Evolutionary conservation across 306 rosid genomes (phyloP).

Genomic region (Quillaja saponaria): DNA sequence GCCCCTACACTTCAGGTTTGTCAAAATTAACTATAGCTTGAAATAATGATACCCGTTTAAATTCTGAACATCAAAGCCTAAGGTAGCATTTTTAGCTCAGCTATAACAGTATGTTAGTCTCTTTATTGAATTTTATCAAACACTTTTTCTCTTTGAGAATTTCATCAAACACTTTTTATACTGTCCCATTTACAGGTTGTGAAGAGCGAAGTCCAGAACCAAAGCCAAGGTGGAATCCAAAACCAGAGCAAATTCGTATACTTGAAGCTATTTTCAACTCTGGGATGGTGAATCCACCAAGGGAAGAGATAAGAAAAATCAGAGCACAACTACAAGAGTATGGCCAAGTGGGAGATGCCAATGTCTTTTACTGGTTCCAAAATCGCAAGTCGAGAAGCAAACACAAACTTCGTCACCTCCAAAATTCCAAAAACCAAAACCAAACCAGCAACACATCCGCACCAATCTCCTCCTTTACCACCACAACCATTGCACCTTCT

Average conservation of each 20-base stretch:
- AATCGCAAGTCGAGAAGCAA: constrained; percentile 94
- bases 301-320: constrained; percentile 90
- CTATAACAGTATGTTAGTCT: not conserved
- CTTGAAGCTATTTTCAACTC: constrained; percentile 95
- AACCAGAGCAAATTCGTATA: constrained; percentile 86
- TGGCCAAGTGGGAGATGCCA: constrained; percentile 98
- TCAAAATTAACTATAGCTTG: no score
- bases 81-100: not conserved
- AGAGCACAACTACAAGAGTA: constrained; percentile 85
- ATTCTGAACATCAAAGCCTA: not conserved
- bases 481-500: constrained; percentile 32
- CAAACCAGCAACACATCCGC: constrained; percentile 27
- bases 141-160: not conserved
- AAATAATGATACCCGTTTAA: no score
- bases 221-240: constrained; percentile 96
- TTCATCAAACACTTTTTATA: no score
- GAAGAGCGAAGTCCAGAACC: constrained; percentile 94
- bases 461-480: constrained; percentile 12
- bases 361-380: constrained; percentile 96
- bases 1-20: constrained; percentile 64
- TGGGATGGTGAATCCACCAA: constrained; percentile 94
- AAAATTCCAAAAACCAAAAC: constrained; percentile 52
- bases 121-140: not conserved
- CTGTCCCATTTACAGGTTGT: constrained; percentile 32
- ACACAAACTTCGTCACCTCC: constrained; percentile 92